Percentiles rank a stretch among this genome's conserved stretches.
Conservation (phyloP, 2,329 filamentous ascomycete genomes). For the Neonectria punicea region DNA sequence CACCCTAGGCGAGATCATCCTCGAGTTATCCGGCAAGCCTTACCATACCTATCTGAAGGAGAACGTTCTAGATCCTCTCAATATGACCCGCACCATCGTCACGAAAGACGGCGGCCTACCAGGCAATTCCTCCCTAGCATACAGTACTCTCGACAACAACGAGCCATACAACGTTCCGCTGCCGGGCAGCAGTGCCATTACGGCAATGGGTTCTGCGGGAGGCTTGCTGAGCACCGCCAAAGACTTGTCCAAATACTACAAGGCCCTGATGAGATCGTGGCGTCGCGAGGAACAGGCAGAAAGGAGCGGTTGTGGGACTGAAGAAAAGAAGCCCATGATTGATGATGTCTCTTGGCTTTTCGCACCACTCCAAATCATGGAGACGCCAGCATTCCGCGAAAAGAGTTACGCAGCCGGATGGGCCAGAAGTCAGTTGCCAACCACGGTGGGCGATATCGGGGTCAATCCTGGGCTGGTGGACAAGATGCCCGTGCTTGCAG, state of each 20-base stretch:
- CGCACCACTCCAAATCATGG: slow-evolving; percentile 12
- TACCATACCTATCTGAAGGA: too few species aligned
- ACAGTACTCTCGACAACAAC: too few species aligned
- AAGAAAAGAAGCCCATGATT: background rate
- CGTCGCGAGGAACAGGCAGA: background rate
- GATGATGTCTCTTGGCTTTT: background rate
- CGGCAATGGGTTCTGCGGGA: background rate
- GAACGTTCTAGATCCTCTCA: too few species aligned
- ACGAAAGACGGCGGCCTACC: too few species aligned
- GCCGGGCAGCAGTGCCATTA: background rate
- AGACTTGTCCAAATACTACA: slow-evolving; percentile 10
- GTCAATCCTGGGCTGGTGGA: slow-evolving; percentile 16
- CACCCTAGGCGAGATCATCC: background rate
- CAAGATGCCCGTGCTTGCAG: slow-evolving; percentile 16
- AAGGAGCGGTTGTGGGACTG: background rate
- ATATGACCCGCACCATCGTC: too few species aligned
- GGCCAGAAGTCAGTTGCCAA: slow-evolving; percentile 19
- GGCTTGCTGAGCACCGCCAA: background rate
- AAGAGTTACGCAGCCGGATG: slow-evolving; percentile 16
- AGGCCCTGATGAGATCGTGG: slow-evolving; percentile 7
- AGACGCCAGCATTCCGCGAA: background rate
- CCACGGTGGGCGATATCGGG: slow-evolving; percentile 15
- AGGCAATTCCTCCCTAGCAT: too few species aligned
- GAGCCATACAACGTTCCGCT: background rate
- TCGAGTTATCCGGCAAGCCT: too few species aligned